A percentile compares a stretch with the other conserved stretches of the same genome.
phyloP scores from a whole-genome alignment of 2,329 filamentous ascomycete genomes.

The Diaporthe vexans region DNA sequence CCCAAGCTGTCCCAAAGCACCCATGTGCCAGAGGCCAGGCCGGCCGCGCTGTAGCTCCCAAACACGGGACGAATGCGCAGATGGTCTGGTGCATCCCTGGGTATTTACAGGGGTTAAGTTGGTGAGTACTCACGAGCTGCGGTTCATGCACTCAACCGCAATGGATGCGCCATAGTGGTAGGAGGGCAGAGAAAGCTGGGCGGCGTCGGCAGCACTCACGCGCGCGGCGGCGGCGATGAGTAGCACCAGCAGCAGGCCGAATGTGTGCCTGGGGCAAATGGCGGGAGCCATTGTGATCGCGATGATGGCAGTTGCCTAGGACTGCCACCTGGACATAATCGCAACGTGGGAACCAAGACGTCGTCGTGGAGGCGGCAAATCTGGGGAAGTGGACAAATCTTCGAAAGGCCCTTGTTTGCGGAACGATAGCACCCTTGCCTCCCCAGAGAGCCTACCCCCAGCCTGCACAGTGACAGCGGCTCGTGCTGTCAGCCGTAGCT shows the following conservation, averaged over 20 bases:
- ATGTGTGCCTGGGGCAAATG: conserved; percentile 18
- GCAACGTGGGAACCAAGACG: conserved; percentile 3
- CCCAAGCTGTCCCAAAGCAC: background rate
- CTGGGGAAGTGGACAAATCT: conserved; percentile 32
- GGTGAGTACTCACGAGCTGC: conserved; percentile 72
- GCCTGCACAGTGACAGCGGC: background rate
- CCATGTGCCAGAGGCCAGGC: background rate
- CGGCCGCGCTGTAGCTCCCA: background rate
- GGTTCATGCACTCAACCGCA: conserved; percentile 80
- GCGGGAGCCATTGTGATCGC: conserved; percentile 34
- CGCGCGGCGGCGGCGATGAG: conserved; percentile 14
- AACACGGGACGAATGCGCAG: conserved; percentile 2
- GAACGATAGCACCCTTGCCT: background rate
- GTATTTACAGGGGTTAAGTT: background rate
- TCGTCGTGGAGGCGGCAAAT: conserved; percentile 17
- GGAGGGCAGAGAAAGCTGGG: conserved; percentile 65
- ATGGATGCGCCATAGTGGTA: conserved; percentile 78
- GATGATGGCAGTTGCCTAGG: conserved; percentile 29
- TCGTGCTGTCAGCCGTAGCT: too few relatives aligned
- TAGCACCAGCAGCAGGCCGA: conserved; percentile 38
- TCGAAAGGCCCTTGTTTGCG: background rate
- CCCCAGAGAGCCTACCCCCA: background rate
- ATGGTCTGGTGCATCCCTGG: background rate
- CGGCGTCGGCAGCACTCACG: conserved; percentile 42
- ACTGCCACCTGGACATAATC: conserved; percentile 34